Evolutionary conservation across 352 stramenopile species (phyloP), one percentile per base, ranked within the genome.

Genomic region (Phytophthora lateralis): DNA sequence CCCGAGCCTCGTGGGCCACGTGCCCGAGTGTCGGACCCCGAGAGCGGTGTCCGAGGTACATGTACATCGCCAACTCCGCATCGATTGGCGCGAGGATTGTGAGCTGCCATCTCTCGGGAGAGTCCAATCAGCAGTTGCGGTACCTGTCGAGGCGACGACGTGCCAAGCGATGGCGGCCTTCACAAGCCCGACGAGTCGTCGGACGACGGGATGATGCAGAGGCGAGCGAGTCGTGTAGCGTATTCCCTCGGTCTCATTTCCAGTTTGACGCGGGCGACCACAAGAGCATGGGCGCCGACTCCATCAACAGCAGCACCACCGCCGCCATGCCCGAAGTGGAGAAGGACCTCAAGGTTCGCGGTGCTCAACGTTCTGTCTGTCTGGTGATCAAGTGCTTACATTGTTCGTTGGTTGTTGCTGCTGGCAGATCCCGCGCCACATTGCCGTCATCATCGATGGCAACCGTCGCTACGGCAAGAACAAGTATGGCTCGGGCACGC

Each of bases 401-500:
- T 47, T n/a, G 17, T 18, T 42, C 18, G 8, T 30, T 20, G 18
- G 38, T 59, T 35, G 21, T 18, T 29, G n/a, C n/a, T 55, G 26
- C 15, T 50, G 32, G 43, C 61, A 91, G 82, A 82, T 93, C 38
- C 85, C 85, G 7, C 75, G 76, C 30, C 96, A 99, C 63, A 89
- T 99, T 12, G 96, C 94, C 1, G 89, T 98, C 60, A 98, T 99
- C 69, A 98, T 98, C 72, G 96, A 99, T 66, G 96, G 96, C 47
- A 99, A 99, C 69, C 92, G 93, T 20, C 90, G 96, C 58, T 98
- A 97, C 76, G 95, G 96, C 14, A 93, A 91, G 54, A 76, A 73
- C 20, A 92, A 85, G 42, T 93, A 94, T 65, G 87, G 84, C 29
- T 70, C 84, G 8, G 80, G 83, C 12, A 73, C 89, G 29, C 75